Evolutionary conservation across 73 alveolate genomes (phyloP), one percentile per base, ranked within the genome.

Genomic region (Breviolum minutum): DNA sequence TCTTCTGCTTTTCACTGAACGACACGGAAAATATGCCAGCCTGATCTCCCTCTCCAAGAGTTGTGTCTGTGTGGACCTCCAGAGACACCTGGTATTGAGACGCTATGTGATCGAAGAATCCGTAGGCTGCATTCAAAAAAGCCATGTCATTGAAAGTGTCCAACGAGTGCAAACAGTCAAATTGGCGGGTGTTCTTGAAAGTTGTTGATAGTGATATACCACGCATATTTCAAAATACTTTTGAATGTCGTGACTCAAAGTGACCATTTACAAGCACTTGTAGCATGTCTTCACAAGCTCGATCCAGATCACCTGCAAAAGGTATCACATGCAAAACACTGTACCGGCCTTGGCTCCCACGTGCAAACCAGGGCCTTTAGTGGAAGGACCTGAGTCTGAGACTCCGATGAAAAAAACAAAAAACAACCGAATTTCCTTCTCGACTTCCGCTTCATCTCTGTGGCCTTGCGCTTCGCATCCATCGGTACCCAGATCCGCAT

Each of bases 341-440:
- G 27, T 29, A 48, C 83, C 27, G 60, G 79, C 97, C 97, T 90
- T 80, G 40, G 88, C 85, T 8, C 87, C 88, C 77, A 90, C 88
- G 20, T 90, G 97, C 87, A 90, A 29, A 62, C 97, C 97, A 1
- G 97, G 97, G 24, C 97, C 97, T 2, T 71, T 13, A 11, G 87
- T 60, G 8, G 88, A 24, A 6, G 97, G 97, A 63, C 97, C 97
- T 90, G 88, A 40, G 54, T 2, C 54, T 40, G 88, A 40, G 54
- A 40, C 54, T 40, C 54, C 54, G 54, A 40, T 80, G 32, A 32
- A 71, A 71, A 54, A 74, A 40, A 8, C 24, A 70, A 26, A 17
- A 26, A 6, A 30, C 14, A 10, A 16, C 80, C 40, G 26, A 9
- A 13, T 29, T 29, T 27, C 87, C 54, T n/a, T 9, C 87, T 29